Conservation (phyloP, 164 flowering plant species). For the Amborella trichopoda region DNA sequence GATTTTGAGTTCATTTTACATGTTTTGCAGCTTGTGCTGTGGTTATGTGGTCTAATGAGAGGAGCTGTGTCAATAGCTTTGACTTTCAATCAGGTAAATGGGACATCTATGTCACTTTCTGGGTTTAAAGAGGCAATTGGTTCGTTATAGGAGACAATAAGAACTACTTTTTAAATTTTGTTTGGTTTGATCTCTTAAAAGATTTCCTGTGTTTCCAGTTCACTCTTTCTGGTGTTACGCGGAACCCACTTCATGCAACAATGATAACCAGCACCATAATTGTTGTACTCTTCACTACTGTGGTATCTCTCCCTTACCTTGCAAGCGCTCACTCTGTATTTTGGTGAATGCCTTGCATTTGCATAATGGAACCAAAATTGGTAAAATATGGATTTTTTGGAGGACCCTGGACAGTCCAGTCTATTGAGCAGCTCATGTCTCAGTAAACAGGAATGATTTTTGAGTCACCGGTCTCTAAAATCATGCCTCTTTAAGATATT, state of each 20-base stretch:
- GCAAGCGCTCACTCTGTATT: not conserved
- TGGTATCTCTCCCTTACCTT: constrained; percentile 30
- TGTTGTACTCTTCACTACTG: constrained; percentile 71
- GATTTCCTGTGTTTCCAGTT: constrained; percentile 27
- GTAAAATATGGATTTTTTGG: not conserved
- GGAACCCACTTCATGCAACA: constrained; percentile 49
- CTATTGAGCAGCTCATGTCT: not conserved
- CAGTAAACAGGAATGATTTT: not conserved
- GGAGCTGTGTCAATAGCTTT: constrained; percentile 95
- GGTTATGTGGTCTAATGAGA: constrained; percentile 99
- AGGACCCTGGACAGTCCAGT: not conserved
- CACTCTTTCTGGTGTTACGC: constrained; percentile 60
- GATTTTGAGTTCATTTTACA: not conserved
- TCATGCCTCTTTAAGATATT: not conserved
- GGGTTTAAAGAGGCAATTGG: not conserved
- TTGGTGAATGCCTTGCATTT: not conserved
- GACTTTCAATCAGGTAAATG: constrained; percentile 68
- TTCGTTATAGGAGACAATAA: too few relatives aligned
- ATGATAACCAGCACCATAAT: constrained; percentile 61
- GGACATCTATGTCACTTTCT: not conserved
- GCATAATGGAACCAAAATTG: not conserved
- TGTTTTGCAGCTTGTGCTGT: constrained; percentile 44
- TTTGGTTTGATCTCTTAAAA: not conserved
- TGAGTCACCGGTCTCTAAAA: not conserved
- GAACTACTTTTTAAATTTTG: too few relatives aligned